phyloP scores from a whole-genome alignment of 352 stramenopile species.

The Globisporangium carolinianum region DNA sequence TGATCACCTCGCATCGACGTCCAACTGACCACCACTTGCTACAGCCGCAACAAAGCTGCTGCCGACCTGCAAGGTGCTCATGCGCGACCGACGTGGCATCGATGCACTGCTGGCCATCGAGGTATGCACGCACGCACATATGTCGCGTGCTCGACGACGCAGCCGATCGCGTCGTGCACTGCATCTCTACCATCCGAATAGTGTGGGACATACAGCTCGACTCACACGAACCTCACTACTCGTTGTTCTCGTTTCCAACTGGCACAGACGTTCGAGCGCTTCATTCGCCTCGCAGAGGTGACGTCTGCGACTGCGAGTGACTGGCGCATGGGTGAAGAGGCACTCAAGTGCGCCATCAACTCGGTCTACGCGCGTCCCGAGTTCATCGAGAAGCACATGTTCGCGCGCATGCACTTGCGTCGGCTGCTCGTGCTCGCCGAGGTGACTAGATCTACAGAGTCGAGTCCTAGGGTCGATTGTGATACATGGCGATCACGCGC shows the following conservation, averaged over 20 bases:
- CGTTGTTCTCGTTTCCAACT: neutral
- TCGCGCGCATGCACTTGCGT: slow-evolving; percentile 15
- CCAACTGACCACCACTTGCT: neutral
- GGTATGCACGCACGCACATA: slow-evolving; percentile 11
- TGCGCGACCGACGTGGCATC: slow-evolving; percentile 61
- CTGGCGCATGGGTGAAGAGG: slow-evolving; percentile 32
- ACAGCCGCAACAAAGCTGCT: slow-evolving; percentile 22
- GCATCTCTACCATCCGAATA: too few species aligned
- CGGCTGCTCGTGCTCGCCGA: slow-evolving; percentile 26
- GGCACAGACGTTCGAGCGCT: slow-evolving; percentile 26
- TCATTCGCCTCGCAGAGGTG: slow-evolving; percentile 22
- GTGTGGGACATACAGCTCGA: neutral
- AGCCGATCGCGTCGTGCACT: too few species aligned
- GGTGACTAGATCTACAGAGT: neutral
- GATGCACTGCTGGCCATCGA: slow-evolving; percentile 38
- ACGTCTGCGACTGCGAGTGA: slow-evolving; percentile 2
- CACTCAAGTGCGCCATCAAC: slow-evolving; percentile 67
- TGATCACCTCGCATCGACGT: neutral
- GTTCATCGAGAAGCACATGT: slow-evolving; percentile 32
- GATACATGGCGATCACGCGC: too few species aligned
- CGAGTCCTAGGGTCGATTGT: neutral
- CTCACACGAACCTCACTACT: neutral
- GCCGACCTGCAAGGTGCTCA: slow-evolving; percentile 41
- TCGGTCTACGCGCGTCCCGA: slow-evolving; percentile 50
- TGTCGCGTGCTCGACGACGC: too few species aligned